Evolutionary conservation across 352 stramenopile genomes (phyloP), one percentile per base, ranked within the genome.

Genomic region (Phytophthora tubulina): DNA sequence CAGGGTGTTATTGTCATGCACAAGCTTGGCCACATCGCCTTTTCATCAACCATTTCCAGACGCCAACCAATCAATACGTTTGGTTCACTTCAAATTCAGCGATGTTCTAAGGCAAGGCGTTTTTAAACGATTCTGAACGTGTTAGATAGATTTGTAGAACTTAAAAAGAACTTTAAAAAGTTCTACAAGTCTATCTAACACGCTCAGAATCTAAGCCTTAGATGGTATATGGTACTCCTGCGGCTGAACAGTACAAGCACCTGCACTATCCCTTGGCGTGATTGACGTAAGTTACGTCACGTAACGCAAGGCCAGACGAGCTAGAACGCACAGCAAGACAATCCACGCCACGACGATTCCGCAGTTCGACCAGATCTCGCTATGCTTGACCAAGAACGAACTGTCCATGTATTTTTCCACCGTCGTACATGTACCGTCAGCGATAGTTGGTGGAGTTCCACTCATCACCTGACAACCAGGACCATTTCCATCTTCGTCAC

Each of bases 351-450:
- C 21, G 27, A 73, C 55, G 51, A 79, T 50, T n/a, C 51, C 56
- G 7, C 70, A 72, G 57, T 82, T 69, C 17, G 60, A 31, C 41
- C 54, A 66, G 14, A 78, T 79, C 57, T 85, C 55, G 31, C 72
- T 76, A 42, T 81, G 73, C 33, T 83, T 75, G 64, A 81, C 73
- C 50, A 51, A 63, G 63, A 78, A 85, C 39, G 69, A 57, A 17
- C 30, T 53, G 6, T 82, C 78, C 32, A 81, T 67, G 51, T 80
- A 85, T 14, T 66, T 14, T 30, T 60, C 32, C 38, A 66, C 46
- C 3, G 63, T 66, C 11, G 35, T 71, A n/a, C n/a, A n/a, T n/a
- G n/a, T n/a, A 14, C 35, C 44, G 17, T 63, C 35, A 3, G 51
- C 32, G 0, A 70, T 32, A 7, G 41, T 65, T 21, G 21, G 35